phyloP scores from a whole-genome alignment of 1,139 yeast genomes.

The Eremothecium sinecaudum region DNA sequence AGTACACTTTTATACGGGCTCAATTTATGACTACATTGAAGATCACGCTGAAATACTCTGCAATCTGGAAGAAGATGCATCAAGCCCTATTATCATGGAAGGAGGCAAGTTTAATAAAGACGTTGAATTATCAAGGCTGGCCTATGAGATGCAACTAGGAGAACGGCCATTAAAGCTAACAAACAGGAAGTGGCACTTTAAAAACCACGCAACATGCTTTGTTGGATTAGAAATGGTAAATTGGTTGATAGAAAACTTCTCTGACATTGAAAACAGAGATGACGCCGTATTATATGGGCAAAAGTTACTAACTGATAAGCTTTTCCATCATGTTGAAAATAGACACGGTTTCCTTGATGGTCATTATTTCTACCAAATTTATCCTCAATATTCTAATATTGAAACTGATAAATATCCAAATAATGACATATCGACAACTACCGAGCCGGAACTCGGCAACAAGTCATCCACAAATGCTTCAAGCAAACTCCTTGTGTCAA shows the following conservation, averaged over 20 bases:
- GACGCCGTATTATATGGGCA: constrained; percentile 54
- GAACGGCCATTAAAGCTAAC: constrained; percentile 48
- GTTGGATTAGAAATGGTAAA: constrained; percentile 77
- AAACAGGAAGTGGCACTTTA: constrained; percentile 90
- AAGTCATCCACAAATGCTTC: constrained; percentile 1
- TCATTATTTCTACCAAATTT: constrained; percentile 75
- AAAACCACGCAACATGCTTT: constrained; percentile 66
- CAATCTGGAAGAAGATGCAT: constrained; percentile 18
- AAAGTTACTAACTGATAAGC: constrained; percentile 54
- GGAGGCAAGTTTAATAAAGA: constrained; percentile 34
- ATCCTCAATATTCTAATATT: constrained; percentile 40
- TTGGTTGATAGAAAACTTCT: constrained; percentile 46
- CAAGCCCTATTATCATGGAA: constrained; percentile 31
- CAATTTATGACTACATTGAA: constrained; percentile 56
- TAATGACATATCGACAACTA: constrained; percentile 1
- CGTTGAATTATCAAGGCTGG: constrained; percentile 42
- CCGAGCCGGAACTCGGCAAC: not conserved
- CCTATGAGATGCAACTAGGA: constrained; percentile 55
- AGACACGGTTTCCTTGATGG: constrained; percentile 86
- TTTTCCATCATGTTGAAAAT: constrained; percentile 72
- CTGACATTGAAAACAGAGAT: constrained; percentile 3
- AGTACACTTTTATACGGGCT: constrained; percentile 81
- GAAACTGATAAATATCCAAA: constrained; percentile 6
- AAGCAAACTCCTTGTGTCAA: not conserved
- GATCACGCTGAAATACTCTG: constrained; percentile 32